A percentile compares a stretch with the other conserved stretches of the same genome.
phyloP scores from a whole-genome alignment of 2,329 filamentous ascomycete genomes.

The Fusarium algeriense region DNA sequence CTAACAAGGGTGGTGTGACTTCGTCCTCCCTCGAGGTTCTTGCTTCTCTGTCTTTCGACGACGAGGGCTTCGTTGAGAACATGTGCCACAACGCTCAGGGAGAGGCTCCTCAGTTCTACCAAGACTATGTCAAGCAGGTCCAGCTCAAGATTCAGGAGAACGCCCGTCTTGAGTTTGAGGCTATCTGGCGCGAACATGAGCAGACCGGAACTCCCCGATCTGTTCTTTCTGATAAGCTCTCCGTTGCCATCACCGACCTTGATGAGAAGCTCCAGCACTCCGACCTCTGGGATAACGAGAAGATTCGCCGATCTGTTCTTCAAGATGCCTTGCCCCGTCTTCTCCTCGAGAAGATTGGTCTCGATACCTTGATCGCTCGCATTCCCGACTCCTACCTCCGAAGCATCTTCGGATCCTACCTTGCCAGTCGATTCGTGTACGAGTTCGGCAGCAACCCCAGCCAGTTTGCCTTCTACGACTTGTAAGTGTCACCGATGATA shows the following conservation, averaged over 20 bases:
- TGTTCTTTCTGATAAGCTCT: slow-evolving; percentile 91
- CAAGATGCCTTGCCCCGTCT: slow-evolving; percentile 87
- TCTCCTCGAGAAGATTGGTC: slow-evolving; percentile 87
- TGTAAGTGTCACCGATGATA: slow-evolving; percentile 71
- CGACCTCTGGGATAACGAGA: slow-evolving; percentile 87
- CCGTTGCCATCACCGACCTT: slow-evolving; percentile 91
- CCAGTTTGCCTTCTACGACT: slow-evolving; percentile 99
- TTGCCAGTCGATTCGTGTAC: slow-evolving; percentile 96
- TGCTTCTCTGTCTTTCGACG: slow-evolving; percentile 93
- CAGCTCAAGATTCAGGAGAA: slow-evolving; percentile 93
- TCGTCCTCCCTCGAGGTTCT: slow-evolving; percentile 97
- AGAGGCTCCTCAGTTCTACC: slow-evolving; percentile 88
- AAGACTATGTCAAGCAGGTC: slow-evolving; percentile 90
- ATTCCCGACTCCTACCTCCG: slow-evolving; percentile 93
- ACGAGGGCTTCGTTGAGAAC: slow-evolving; percentile 86
- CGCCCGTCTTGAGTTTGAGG: slow-evolving; percentile 93
- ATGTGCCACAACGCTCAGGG: slow-evolving; percentile 87
- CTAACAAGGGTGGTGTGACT: slow-evolving; percentile 98
- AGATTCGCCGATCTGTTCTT: slow-evolving; percentile 82
- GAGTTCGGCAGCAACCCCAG: slow-evolving; percentile 91
- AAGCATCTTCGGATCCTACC: slow-evolving; percentile 94
- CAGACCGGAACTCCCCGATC: slow-evolving; percentile 83
- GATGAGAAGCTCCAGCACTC: slow-evolving; percentile 97
- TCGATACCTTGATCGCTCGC: slow-evolving; percentile 86
- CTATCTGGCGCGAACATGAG: slow-evolving; percentile 96